Percentiles rank a stretch among this genome's conserved stretches.
Conservation (phyloP, 2,329 filamentous ascomycete genomes). For the Botrytis galanthina region DNA sequence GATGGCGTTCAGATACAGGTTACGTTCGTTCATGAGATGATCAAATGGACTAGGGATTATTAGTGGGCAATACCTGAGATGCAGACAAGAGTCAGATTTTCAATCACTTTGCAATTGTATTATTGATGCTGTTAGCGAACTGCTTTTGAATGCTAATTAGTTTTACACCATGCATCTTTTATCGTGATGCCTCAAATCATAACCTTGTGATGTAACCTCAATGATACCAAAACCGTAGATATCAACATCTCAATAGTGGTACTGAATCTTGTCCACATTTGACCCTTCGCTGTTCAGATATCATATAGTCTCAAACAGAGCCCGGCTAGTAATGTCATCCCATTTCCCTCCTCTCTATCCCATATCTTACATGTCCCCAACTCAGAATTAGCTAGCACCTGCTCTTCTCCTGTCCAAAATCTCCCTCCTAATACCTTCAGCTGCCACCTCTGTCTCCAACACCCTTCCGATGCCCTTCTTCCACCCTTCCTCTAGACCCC, state of each 20-base stretch:
- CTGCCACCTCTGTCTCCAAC: constrained; percentile 83
- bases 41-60: constrained; percentile 30
- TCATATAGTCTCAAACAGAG: neutral
- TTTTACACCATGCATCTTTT: constrained; percentile 11
- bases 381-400: constrained; percentile 26
- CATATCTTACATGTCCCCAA: neutral
- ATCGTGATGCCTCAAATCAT: neutral
- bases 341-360: neutral
- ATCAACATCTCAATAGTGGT: neutral
- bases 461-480: constrained; percentile 72
- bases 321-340: neutral
- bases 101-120: constrained; percentile 24
- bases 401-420: constrained; percentile 62
- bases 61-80: constrained; percentile 35
- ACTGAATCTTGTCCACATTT: neutral
- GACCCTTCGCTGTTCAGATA: neutral
- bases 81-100: constrained; percentile 25
- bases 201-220: neutral
- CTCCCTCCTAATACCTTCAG: constrained; percentile 66
- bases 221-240: neutral
- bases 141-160: constrained; percentile 18
- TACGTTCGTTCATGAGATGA: constrained; percentile 36
- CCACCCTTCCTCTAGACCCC: constrained; percentile 74
- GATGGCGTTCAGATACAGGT: constrained; percentile 36
- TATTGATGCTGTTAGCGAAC: constrained; percentile 15